Percentiles rank a stretch among this genome's conserved stretches.
These are phyloP conservation scores for Fraxinus pennsylvanica DNA, from an alignment of 257 asterid genomes.

Conservation along the genomic window DNA sequence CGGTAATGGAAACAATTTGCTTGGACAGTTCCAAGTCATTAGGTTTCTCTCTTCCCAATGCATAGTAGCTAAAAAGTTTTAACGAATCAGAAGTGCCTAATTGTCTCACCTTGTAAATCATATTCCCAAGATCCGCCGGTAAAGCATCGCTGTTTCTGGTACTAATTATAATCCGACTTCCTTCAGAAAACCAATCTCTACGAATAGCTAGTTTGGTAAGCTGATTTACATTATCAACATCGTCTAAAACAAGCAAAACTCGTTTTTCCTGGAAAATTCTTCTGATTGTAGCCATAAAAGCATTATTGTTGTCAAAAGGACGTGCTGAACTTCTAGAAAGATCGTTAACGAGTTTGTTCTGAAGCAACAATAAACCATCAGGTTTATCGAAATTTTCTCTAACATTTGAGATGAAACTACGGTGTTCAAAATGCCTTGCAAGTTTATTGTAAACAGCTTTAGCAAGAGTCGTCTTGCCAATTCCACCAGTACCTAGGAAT, in stretches of 20 bases:
- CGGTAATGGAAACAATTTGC: slow-evolving; percentile 22
- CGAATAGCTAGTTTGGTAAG: slow-evolving; percentile 20
- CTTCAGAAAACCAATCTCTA: slow-evolving; percentile 30
- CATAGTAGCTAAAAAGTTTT: slow-evolving; percentile 32
- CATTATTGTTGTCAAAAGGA: background rate
- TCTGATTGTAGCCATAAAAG: slow-evolving; percentile 20
- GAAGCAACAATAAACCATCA: slow-evolving; percentile 29
- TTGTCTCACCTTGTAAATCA: slow-evolving; percentile 18
- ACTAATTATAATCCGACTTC: slow-evolving; percentile 30
- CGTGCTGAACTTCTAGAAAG: slow-evolving; percentile 12
- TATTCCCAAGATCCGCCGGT: slow-evolving; percentile 5
- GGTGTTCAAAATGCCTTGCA: slow-evolving; percentile 18
- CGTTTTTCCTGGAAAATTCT: background rate
- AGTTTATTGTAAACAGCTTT: slow-evolving; percentile 29
- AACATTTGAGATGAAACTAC: slow-evolving; percentile 36
- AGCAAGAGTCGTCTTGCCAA: slow-evolving; percentile 40
- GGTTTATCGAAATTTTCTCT: slow-evolving; percentile 19
- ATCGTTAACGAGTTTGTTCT: slow-evolving; percentile 30
- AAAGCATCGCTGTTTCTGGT: slow-evolving; percentile 31
- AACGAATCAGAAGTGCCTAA: slow-evolving; percentile 24
- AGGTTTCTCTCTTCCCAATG: slow-evolving; percentile 37
- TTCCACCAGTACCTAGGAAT: slow-evolving; percentile 38
- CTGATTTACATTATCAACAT: slow-evolving; percentile 28
- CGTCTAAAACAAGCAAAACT: slow-evolving; percentile 35
- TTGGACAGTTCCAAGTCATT: slow-evolving; percentile 21